phyloP scores from a whole-genome alignment of 306 rosid species.

The Trifolium dubium region DNA sequence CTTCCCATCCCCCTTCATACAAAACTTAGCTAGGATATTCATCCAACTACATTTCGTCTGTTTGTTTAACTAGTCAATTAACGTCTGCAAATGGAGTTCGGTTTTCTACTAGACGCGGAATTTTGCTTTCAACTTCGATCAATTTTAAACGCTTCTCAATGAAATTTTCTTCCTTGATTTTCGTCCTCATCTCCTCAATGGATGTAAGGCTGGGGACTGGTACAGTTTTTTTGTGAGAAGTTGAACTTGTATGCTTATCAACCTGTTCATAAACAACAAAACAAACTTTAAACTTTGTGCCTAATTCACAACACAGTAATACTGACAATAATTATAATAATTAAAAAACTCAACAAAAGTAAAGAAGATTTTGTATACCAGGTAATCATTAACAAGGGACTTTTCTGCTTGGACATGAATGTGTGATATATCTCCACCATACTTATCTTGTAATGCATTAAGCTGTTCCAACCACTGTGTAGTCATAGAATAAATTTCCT shows the following conservation, averaged over 20 bases:
- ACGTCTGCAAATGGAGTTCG: slow-evolving; percentile 76
- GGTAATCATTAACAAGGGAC: slow-evolving; percentile 65
- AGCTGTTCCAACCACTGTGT: slow-evolving; percentile 60
- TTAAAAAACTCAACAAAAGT: background rate
- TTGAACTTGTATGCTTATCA: slow-evolving; percentile 50
- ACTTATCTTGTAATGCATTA: slow-evolving; percentile 58
- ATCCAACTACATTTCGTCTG: background rate
- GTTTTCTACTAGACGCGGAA: slow-evolving; percentile 42
- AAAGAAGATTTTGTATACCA: slow-evolving; percentile 51
- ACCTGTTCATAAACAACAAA: slow-evolving; percentile 53
- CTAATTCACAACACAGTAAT: background rate
- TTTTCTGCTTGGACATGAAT: slow-evolving; percentile 69
- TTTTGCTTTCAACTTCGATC: slow-evolving; percentile 56
- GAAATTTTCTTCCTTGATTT: slow-evolving; percentile 46
- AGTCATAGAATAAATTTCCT: slow-evolving; percentile 66
- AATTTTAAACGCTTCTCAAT: slow-evolving; percentile 45
- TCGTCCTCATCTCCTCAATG: slow-evolving; percentile 79
- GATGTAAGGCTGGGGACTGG: slow-evolving; percentile 65
- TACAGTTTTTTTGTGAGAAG: slow-evolving; percentile 51
- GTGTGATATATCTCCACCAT: slow-evolving; percentile 56
- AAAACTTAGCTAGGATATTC: background rate
- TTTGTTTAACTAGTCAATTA: slow-evolving; percentile 43
- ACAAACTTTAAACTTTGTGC: background rate
- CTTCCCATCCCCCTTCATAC: background rate
- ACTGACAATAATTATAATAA: background rate